Conservation (phyloP, 2,329 filamentous ascomycete species). For the Delphinella strobiligena region DNA sequence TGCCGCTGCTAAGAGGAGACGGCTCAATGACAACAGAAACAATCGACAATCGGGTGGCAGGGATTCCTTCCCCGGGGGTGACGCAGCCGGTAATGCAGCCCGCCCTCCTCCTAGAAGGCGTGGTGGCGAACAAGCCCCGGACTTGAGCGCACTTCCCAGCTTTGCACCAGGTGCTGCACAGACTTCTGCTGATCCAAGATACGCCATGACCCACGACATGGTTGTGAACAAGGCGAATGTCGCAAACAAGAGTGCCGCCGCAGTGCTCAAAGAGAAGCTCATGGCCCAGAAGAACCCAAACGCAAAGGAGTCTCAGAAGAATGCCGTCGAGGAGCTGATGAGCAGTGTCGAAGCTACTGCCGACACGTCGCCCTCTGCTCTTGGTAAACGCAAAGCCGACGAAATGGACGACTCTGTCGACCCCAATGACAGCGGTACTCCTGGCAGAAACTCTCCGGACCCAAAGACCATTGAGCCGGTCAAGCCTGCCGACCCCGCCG, state of each 20-base stretch:
- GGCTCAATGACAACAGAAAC: conserved; percentile 33
- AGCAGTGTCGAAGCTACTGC: conserved; percentile 4
- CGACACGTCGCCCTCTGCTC: conserved; percentile 31
- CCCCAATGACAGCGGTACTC: conserved; percentile 39
- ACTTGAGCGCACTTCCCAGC: conserved; percentile 38
- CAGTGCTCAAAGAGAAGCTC: conserved; percentile 70
- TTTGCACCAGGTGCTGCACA: conserved; percentile 44
- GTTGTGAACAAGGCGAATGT: conserved; percentile 64
- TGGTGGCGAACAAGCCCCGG: conserved; percentile 21
- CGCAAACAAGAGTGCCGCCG: conserved; percentile 91
- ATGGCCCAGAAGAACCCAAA: conserved; percentile 34
- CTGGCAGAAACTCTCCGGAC: conserved; percentile 47
- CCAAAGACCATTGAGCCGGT: conserved; percentile 20
- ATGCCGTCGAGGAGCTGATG: conserved; percentile 11
- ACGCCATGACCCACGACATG: conserved; percentile 76
- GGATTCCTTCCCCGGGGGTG: conserved; percentile 16
- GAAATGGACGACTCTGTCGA: conserved; percentile 49
- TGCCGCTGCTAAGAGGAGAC: conserved; percentile 64
- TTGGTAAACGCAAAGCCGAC: conserved; percentile 69
- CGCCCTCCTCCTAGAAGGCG: conserved; percentile 11
- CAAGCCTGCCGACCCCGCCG: conserved; percentile 41
- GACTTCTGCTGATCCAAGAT: conserved; percentile 40
- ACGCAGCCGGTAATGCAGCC: conserved; percentile 18
- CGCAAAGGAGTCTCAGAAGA: conserved; percentile 16
- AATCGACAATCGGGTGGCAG: conserved; percentile 18